Evolutionary conservation across 2,329 filamentous ascomycete species (phyloP), one percentile per base, ranked within the genome.

Genomic region (Camillea tinctor): DNA sequence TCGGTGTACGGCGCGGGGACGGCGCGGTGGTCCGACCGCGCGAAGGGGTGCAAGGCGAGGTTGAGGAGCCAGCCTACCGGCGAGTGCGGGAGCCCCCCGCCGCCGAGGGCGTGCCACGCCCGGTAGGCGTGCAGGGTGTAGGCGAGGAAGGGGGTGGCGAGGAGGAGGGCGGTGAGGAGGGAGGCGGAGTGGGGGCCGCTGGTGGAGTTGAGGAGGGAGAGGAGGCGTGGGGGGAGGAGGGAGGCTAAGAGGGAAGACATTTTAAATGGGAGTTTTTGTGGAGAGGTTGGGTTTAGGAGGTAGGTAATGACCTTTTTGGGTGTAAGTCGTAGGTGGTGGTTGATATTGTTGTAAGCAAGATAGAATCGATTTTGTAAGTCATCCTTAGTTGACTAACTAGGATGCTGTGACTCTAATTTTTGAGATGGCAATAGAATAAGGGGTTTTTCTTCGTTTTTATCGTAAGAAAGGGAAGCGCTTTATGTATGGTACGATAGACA

Each of bases 61-160:
- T 79, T 77, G 2, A 74, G 20, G 0, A 77, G 68, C 76, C 76
- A 82, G 30, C 80, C 80, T 20, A 70, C 30, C 24, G 75, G 24
- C 58, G 80, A 79, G 65, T 79, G 71, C 0, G 79, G 78, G 0
- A 80, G 59, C 17, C 79, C 79, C 59, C 80, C 79, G 3, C 72
- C 73, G 15, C 79, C 79, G 30, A 81, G 73, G 1, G 75, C 73
- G 17, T 78, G 72, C 67, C 71, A 81, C 53, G 69, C 72, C 3
- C 64, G 69, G 69, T 81, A 81, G 67, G 70, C 72, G 44, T 63
- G 57, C 51, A 66, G 53, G 20, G 69, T 65, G 56, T 72, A 69
- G 5, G 68, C 62, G 50, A 71, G 22, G 3, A 68, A 50, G 11
- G 15, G 60, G 51, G 36, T 48, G 51, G 53, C 58, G 19, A 52